These are phyloP conservation scores for Phytophthora pisi DNA, from an alignment of 352 stramenopile genomes.

Conservation along the genomic window DNA sequence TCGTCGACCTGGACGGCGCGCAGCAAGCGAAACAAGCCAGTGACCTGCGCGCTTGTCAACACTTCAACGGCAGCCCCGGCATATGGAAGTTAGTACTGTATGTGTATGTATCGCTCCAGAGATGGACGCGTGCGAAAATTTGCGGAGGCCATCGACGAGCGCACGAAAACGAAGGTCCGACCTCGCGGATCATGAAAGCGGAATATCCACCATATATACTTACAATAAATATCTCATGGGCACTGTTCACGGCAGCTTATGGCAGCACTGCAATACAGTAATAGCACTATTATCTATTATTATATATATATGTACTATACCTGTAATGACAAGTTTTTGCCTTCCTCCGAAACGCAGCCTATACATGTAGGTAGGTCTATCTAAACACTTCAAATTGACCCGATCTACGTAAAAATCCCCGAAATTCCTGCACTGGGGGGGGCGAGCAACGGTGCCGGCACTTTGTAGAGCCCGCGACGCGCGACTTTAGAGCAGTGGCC, in stretches of 20 bases:
- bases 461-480: too few species aligned
- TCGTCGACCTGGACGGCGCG: not conserved
- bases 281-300: too few species aligned
- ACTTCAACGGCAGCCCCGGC: not conserved
- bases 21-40: not conserved
- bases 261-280: conserved; percentile 3
- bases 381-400: too few species aligned
- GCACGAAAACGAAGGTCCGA: conserved; percentile 1
- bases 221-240: too few species aligned
- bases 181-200: not conserved
- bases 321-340: too few species aligned
- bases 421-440: too few species aligned
- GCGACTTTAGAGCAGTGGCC: not conserved
- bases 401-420: too few species aligned
- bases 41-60: not conserved
- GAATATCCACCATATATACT: not conserved
- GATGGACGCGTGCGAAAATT: not conserved
- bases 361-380: too few species aligned
- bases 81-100: not conserved
- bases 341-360: too few species aligned
- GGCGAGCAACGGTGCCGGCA: too few species aligned
- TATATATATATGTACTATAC: too few species aligned
- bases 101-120: conserved; percentile 1
- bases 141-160: not conserved
- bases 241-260: not conserved